Conservation (phyloP, 2,329 filamentous ascomycete genomes). For the Exserohilum rostratum region DNA sequence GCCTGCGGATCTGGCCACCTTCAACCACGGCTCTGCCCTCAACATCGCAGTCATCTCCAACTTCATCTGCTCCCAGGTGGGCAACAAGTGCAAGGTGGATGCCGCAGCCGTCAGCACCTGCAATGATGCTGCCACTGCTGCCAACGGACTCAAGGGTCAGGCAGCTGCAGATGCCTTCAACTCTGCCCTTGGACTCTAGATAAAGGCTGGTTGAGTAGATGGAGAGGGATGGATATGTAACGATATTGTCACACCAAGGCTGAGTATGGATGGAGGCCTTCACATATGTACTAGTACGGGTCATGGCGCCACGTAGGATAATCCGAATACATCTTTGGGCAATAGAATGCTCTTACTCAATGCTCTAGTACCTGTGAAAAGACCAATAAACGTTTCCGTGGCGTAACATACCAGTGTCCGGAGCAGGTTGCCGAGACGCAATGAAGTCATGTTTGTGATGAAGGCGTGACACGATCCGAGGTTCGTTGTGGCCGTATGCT, state of each 20-base stretch:
- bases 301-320: not conserved
- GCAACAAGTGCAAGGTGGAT: constrained; percentile 34
- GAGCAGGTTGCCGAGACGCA: not conserved
- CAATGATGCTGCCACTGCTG: constrained; percentile 27
- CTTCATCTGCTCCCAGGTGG: constrained; percentile 57
- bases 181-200: constrained; percentile 31
- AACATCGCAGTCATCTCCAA: constrained; percentile 56
- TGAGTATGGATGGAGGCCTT: not conserved
- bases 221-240: not conserved
- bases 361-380: not conserved
- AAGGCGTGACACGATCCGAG: not conserved
- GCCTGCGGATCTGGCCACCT: constrained; percentile 51
- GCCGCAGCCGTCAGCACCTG: constrained; percentile 29
- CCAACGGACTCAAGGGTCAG: constrained; percentile 27
- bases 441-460: not conserved
- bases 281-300: not conserved
- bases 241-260: not conserved
- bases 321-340: not conserved
- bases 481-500: not conserved
- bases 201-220: not conserved
- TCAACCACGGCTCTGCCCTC: constrained; percentile 60
- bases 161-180: constrained; percentile 41
- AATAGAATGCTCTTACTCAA: not conserved
- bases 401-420: not conserved
- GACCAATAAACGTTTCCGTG: not conserved